Evolutionary conservation across 2,329 filamentous ascomycete genomes (phyloP).

Genomic region (Arthrobotrys megalospora): DNA sequence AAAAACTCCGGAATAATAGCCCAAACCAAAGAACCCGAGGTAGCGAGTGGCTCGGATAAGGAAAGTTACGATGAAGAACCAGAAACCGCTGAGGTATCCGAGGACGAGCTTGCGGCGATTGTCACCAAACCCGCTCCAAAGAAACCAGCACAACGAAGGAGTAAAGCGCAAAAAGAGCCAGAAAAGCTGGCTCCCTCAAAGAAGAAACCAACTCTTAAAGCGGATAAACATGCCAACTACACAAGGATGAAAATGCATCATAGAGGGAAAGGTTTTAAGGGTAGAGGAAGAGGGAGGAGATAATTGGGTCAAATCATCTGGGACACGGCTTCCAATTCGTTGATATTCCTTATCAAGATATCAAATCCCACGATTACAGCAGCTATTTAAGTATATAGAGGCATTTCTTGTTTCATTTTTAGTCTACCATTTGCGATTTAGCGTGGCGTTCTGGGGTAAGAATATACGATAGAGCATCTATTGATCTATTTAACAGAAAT

Average conservation of each 20-base stretch:
- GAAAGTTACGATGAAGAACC: slow-evolving; percentile 5
- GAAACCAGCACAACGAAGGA: slow-evolving; percentile 1
- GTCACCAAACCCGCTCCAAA: background rate
- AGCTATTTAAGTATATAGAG: no score
- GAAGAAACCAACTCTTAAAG: slow-evolving; percentile 31
- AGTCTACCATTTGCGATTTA: slow-evolving; percentile 31
- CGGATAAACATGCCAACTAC: slow-evolving; percentile 50
- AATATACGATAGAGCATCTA: background rate
- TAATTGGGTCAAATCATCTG: background rate
- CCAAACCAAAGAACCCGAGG: background rate
- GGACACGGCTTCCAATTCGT: no score
- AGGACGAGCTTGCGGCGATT: slow-evolving; percentile 42
- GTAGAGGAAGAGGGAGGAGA: slow-evolving; percentile 37
- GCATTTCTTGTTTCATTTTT: background rate
- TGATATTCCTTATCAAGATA: no score
- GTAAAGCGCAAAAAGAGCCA: background rate
- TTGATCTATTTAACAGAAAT: background rate
- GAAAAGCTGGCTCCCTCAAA: background rate
- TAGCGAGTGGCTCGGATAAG: background rate
- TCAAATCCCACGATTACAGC: no score
- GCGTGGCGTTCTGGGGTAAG: slow-evolving; percentile 58
- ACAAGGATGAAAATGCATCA: slow-evolving; percentile 58
- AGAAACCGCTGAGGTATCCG: slow-evolving; percentile 19
- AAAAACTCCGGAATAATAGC: background rate
- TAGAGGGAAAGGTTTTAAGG: slow-evolving; percentile 44